Percentiles rank a stretch among this genome's conserved stretches.
These are phyloP conservation scores for Erodium texanum DNA, from an alignment of 441 rosid species.

Conservation along the genomic window DNA sequence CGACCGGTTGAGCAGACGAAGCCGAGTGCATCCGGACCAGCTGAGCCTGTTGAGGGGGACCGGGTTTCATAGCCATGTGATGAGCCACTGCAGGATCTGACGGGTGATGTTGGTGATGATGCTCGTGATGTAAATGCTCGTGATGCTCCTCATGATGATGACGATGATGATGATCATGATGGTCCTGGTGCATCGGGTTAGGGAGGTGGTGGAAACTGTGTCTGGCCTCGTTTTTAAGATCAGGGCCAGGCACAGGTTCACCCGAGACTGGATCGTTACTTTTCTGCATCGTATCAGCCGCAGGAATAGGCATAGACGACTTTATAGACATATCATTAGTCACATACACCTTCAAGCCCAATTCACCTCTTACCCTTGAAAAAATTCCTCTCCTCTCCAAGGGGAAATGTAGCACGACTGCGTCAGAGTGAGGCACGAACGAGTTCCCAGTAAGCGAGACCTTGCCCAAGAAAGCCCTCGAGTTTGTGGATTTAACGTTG, in stretches of 20 bases:
- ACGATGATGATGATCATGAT: constrained; percentile 18
- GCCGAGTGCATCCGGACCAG: constrained; percentile 61
- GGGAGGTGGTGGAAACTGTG: constrained; percentile 74
- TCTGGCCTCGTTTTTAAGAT: constrained; percentile 30
- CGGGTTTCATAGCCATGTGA: constrained; percentile 17
- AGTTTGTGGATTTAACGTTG: constrained; percentile 43
- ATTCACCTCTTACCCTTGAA: constrained; percentile 89
- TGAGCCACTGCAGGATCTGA: too few species aligned
- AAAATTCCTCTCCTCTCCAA: constrained; percentile 79
- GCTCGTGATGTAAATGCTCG: too few species aligned
- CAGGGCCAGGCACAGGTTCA: too few species aligned
- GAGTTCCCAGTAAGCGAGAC: constrained; percentile 66
- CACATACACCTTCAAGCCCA: constrained; percentile 72
- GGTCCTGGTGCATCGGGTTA: constrained; percentile 22
- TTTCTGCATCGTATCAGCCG: too few species aligned
- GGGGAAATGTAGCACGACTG: constrained; percentile 81
- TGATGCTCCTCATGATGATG: too few species aligned
- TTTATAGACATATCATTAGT: constrained; percentile 61
- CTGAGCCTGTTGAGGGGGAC: constrained; percentile 42
- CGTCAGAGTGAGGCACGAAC: constrained; percentile 73
- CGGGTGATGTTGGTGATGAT: too few species aligned
- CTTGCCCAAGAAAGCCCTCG: constrained; percentile 78
- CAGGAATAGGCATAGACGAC: constrained; percentile 20
- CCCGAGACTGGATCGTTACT: too few species aligned
- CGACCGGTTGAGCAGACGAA: constrained; percentile 65